Evolutionary conservation across 306 rosid species (phyloP).

Genomic region (Begonia fuchsioides): DNA sequence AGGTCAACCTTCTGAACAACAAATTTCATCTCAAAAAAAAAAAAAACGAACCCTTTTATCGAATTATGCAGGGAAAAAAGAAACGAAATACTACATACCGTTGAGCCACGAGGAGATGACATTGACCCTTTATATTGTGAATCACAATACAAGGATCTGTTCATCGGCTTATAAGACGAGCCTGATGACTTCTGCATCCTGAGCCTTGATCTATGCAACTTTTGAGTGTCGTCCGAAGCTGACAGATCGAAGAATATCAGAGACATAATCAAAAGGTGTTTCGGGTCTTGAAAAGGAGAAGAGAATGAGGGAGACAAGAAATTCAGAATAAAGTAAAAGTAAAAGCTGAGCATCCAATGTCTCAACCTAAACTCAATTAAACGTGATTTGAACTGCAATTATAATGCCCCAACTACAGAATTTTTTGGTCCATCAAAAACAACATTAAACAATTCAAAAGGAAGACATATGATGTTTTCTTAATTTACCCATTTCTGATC

Average conservation of each 20-base stretch:
- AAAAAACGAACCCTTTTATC: too few relatives aligned
- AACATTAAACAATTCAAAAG: background rate
- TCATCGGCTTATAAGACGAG: slow-evolving; percentile 70
- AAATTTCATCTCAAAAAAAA: too few relatives aligned
- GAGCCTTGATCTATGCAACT: slow-evolving; percentile 81
- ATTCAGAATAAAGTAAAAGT: slow-evolving; percentile 24
- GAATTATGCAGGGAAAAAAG: background rate
- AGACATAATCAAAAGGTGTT: slow-evolving; percentile 21
- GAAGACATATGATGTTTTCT: too few relatives aligned
- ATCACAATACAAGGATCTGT: slow-evolving; percentile 86
- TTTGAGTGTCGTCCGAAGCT: slow-evolving; percentile 97
- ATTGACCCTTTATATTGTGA: slow-evolving; percentile 94
- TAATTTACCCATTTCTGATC: slow-evolving; percentile 91
- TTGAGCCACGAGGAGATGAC: slow-evolving; percentile 67
- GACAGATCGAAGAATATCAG: slow-evolving; percentile 23
- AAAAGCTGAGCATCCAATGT: slow-evolving; percentile 72
- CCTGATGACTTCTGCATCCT: slow-evolving; percentile 82
- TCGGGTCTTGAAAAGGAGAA: slow-evolving; percentile 13
- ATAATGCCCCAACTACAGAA: too few relatives aligned
- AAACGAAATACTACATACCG: slow-evolving; percentile 20
- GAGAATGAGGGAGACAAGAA: slow-evolving; percentile 28
- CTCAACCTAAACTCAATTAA: slow-evolving; percentile 25
- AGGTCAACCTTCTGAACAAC: slow-evolving; percentile 68
- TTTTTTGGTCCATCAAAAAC: too few relatives aligned
- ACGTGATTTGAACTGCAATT: background rate